Base-by-base conservation (phyloP, 192 early-diverging fungal genomes). In the Umbelopsis sp. region DNA sequence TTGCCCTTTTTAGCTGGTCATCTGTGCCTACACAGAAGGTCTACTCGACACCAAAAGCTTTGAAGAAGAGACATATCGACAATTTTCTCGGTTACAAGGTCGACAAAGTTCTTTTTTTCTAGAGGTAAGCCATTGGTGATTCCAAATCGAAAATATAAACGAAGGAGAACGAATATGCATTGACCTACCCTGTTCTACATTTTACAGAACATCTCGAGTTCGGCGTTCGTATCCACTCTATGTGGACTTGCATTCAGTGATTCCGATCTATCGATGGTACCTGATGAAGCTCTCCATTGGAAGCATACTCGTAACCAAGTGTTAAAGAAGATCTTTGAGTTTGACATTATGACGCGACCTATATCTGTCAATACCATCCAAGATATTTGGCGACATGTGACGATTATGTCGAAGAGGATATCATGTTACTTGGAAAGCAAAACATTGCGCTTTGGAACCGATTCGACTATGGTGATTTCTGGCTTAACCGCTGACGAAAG, bases 11-110 rank as follows among this genome's bases (percentile, higher is more conserved):
- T 14, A 62, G 56, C 34, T 62, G 16, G 31, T 62, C n/a, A 62
- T 62, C 11, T 62, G 56, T 14, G 56, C 56, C 24, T 62, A 62
- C 26, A 62, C 56, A 17, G 29, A 62, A 11, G 56, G 56, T 0
- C 29, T 62, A 11, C 16, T 62, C 10, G 31, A 62, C 17, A 62
- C 56, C 29, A 62, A 34, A 17, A 62, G 31, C 56, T 62, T 62
- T 62, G 56, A 62, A n/a, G 56, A 62, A n/a, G 56, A 62, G 17
- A 20, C 56, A 16, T 62, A 62, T 20, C 26, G 56, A 20, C 56
- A 62, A 1, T 62, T 62, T 34, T 29, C 56, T 20, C 24, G 56
- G 20, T 34, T 62, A 31, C 56, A n/a, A 5, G 56, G 56, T 14
- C 56, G 31, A 32, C 56, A 36, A 62, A 34, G 56, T 34, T 62